A percentile compares a stretch with the other conserved stretches of the same genome.
These are phyloP conservation scores for Picea abies DNA, from an alignment of 83 land plant species.

Conservation along the genomic window DNA sequence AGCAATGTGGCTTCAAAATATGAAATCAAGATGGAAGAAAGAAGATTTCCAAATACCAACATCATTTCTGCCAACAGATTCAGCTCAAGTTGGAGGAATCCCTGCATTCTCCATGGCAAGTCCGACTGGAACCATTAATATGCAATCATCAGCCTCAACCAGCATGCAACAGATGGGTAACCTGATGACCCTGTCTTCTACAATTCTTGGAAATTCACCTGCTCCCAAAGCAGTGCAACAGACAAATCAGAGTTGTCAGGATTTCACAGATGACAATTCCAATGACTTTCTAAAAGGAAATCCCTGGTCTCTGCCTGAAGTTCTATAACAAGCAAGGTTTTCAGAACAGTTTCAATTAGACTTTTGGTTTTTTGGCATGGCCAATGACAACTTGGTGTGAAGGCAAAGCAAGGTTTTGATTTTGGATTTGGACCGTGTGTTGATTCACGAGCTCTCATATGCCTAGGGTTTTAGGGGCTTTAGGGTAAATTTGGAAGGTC, in stretches of 20 bases:
- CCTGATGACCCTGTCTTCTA: background rate
- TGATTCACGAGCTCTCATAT: no score
- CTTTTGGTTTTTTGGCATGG: no score
- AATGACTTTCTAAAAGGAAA: background rate
- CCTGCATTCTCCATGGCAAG: no score
- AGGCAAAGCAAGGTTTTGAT: no score
- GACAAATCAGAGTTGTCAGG: background rate
- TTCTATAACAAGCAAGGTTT: background rate
- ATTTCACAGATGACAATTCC: background rate
- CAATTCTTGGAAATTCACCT: background rate
- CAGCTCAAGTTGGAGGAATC: background rate
- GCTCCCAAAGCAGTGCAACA: background rate
- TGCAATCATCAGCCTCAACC: background rate
- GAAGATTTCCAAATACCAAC: background rate
- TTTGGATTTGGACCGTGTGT: no score
- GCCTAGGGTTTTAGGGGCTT: no score
- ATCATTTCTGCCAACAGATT: background rate
- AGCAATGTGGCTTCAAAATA: constrained; percentile 7
- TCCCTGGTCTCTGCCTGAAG: constrained; percentile 1
- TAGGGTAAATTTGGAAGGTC: no score
- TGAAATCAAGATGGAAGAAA: constrained; percentile 7
- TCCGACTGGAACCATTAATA: background rate
- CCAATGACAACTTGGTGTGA: no score
- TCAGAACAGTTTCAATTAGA: no score
- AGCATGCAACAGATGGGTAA: background rate